Evolutionary conservation across 2,329 filamentous ascomycete species (phyloP), one percentile per base, ranked within the genome.

Genomic region (Claviceps humidiphila): DNA sequence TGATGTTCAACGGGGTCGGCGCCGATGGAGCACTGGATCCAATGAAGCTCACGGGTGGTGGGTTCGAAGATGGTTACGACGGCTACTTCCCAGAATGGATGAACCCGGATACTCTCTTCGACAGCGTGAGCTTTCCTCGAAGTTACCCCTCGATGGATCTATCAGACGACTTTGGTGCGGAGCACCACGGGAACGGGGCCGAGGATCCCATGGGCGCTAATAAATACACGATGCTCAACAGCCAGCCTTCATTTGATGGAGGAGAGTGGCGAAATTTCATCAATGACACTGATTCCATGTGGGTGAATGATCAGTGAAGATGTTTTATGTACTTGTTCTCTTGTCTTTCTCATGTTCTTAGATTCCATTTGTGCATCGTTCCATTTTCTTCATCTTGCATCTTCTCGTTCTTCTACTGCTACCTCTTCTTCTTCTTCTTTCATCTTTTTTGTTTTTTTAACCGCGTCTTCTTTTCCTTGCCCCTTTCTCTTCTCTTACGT

Each of bases 1-100:
- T 71, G 68, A 61, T 74, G 57, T 58, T 64, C 41, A 54, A 53
- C 6, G 64, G 64, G 6, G 50, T 67, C 13, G 64, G 65, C 34
- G 61, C 67, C 57, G 61, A 49, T 30, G 60, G 63, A 5, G 60
- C 26, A 30, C 26, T 30, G 26, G 26, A 30, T 30, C 26, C 26
- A 30, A 30, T 9, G 26, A 30, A 30, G 26, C 26, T 61, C 1
- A 55, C 58, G 47, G 38, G 49, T n/a, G 50, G 54, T 13, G 58
- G 40, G 8, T 14, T 59, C 43, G 59, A 57, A 17, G 38, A 37
- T 17, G 56, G 58, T 9, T 53, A 57, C 13, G 57, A 55, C 54
- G 37, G 43, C 14, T 20, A 39, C 24, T 38, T 8, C 2, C 16
- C 40, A 4, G 26, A 17, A 11, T 53, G 51, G 51, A n/a, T 53